Base-by-base conservation (phyloP, 306 rosid species). In the Arachis stenosperma region DNA sequence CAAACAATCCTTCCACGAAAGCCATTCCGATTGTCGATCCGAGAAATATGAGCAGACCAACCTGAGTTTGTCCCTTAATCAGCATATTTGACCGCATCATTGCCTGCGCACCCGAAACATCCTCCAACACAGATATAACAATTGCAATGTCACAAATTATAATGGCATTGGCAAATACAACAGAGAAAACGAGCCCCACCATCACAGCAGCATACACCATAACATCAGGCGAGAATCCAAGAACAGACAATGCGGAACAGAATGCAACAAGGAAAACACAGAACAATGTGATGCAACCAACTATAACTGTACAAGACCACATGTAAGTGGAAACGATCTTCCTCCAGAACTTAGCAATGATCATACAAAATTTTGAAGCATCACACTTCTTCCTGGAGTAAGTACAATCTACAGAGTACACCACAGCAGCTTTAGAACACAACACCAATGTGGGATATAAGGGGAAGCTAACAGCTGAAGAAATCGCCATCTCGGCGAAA, bases 81-180 rank as follows among this genome's bases (percentile, higher is more conserved):
- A 95, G 71, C 46, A 82, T 77, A 67, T 86, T 82, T 2, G 99
- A 88, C 66, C 86, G 84, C 61, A 95, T 73, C 88, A 95, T 70
- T 15, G 99, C 97, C 86, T 85, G 95, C 1, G 97, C 94, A 3
- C 99, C 99, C 0, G 98, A 88, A 78, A 89, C 89, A 79, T 95
- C 96, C 86, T 95, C 98, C 83, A 91, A 77, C 15, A 90, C 96
- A 55, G 93, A 81, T 70, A 91, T 90, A 65, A 95, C 99, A 79
- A 90, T 70, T 0, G 93, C 91, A 39, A 91, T 85, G 84, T 87
- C 79, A 70, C 98, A 85, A 77, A 91, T 82, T 59, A 95, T 84
- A 15, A 95, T 84, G 30, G 90, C 95, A 65, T 95, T 89, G 61
- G 99, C 99, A 78, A 91, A 95, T 56, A 88, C 46, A 17, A 90